These are phyloP conservation scores for Malus domestica DNA, from an alignment of 306 rosid genomes.

Conservation along the genomic window ASM211411v1 NC_041805.1:1642501-1643000, in stretches of 20 bases:
- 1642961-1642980: conserved; percentile 49
- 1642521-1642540: conserved; percentile 80
- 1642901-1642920: conserved; percentile 29
- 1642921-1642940: conserved; percentile 61
- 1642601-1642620: conserved; percentile 73
- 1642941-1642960: conserved; percentile 86
- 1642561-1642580: conserved; percentile 95
- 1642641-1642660: conserved; percentile 78
- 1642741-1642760: conserved; percentile 80
- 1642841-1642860: conserved; percentile 22
- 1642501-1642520: conserved; percentile 80
- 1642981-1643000: conserved; percentile 10
- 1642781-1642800: conserved; percentile 57
- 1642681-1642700: conserved; percentile 43
- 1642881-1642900: conserved; percentile 34
- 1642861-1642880: conserved; percentile 20
- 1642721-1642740: conserved; percentile 61
- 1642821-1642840: conserved; percentile 19
- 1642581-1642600: conserved; percentile 60
- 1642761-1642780: conserved; percentile 46
- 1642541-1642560: conserved; percentile 91
- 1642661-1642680: conserved; percentile 43
- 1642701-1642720: conserved; percentile 81
- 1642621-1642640: conserved; percentile 66
- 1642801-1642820: conserved; percentile 37